These are phyloP conservation scores for Pyricularia grisea DNA, from an alignment of 2,329 filamentous ascomycete species.

Conservation along the genomic window DNA sequence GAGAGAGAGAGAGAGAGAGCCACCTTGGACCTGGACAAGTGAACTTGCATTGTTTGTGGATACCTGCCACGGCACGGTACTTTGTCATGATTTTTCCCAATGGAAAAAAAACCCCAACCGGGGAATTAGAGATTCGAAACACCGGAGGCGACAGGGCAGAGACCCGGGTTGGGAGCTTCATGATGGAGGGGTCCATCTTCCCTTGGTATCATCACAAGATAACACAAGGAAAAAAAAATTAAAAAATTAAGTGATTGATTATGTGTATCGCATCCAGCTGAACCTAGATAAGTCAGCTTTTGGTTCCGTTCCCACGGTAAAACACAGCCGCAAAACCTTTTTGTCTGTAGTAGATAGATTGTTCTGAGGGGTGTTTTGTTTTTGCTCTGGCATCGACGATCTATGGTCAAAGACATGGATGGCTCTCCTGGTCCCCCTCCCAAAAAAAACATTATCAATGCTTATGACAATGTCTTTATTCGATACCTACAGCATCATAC, in stretches of 20 bases:
- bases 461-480: neutral
- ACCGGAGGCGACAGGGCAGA: neutral
- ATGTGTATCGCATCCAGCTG: neutral
- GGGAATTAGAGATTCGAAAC: neutral
- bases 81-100: neutral
- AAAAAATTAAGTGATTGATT: too few relatives aligned
- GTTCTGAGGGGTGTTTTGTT: neutral
- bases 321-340: neutral
- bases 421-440: neutral
- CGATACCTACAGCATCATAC: neutral
- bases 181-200: neutral
- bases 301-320: neutral
- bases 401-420: neutral
- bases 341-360: neutral
- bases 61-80: neutral
- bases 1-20: neutral
- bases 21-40: neutral
- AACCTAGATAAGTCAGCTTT: neutral
- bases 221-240: too few relatives aligned
- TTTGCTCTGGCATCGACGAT: neutral
- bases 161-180: neutral
- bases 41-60: neutral
- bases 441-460: neutral
- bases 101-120: too few relatives aligned
- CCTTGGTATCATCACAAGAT: too few relatives aligned